phyloP scores from a whole-genome alignment of 192 early-diverging fungal genomes.

The Spizellomyces sp. region DNA sequence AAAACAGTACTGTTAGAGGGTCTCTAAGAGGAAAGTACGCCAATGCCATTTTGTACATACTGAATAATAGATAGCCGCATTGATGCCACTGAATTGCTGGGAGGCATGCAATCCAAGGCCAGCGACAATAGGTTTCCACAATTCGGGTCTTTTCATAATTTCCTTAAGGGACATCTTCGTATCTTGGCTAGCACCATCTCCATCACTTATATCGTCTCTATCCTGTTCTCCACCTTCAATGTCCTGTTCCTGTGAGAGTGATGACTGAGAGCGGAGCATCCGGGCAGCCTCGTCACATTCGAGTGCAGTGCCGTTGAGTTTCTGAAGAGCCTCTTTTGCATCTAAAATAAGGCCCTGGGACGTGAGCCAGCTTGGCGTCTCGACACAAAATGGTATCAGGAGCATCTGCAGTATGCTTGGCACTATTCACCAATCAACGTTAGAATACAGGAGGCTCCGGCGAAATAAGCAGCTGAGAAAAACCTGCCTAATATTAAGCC shows the following conservation, averaged over 20 bases:
- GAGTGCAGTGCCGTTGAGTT: slow-evolving; percentile 51
- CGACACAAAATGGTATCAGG: slow-evolving; percentile 74
- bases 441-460: not conserved
- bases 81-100: slow-evolving; percentile 91
- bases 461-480: not conserved
- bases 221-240: not conserved
- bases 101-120: slow-evolving; percentile 72
- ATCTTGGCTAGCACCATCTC: too few relatives aligned
- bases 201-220: too few relatives aligned
- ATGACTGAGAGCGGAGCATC: slow-evolving; percentile 37
- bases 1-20: not conserved
- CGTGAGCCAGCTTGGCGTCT: slow-evolving; percentile 77
- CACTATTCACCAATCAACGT: slow-evolving; percentile 5
- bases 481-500: slow-evolving; percentile 49
- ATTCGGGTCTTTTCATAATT: too few relatives aligned
- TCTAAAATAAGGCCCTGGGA: slow-evolving; percentile 59
- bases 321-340: slow-evolving; percentile 60
- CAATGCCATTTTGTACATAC: slow-evolving; percentile 3
- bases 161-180: too few relatives aligned
- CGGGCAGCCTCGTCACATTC: slow-evolving; percentile 64
- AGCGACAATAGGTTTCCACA: slow-evolving; percentile 55
- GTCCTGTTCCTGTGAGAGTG: slow-evolving; percentile 3
- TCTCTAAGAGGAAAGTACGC: not conserved
- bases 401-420: slow-evolving; percentile 66
- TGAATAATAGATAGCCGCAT: slow-evolving; percentile 82